A percentile compares a stretch with the other conserved stretches of the same genome.
Evolutionary conservation across 169 alveolate genomes (phyloP).

Genomic region (Eimeria brunetti): DNA sequence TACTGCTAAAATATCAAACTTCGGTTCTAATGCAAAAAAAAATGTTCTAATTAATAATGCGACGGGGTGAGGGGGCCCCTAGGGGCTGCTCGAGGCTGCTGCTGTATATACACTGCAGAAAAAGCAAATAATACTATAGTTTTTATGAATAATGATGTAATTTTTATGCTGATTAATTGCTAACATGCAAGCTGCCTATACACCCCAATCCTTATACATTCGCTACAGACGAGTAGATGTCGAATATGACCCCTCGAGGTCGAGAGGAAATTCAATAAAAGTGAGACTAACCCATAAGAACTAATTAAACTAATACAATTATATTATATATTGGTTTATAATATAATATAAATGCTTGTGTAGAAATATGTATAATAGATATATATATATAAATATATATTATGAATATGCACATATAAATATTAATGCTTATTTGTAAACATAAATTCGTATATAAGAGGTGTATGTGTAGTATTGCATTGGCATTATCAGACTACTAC

Average conservation of each 20-base stretch:
- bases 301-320: neutral
- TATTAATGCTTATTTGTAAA: neutral
- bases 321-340: neutral
- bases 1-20: conserved; percentile 26
- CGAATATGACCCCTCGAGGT: neutral
- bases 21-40: conserved; percentile 47
- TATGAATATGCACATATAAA: neutral
- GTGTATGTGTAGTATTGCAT: too few relatives aligned
- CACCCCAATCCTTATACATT: neutral
- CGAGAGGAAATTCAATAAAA: neutral
- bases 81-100: neutral
- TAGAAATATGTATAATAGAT: too few relatives aligned
- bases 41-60: conserved; percentile 71
- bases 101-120: neutral
- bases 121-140: neutral
- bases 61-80: conserved; percentile 10
- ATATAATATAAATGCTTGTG: neutral
- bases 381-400: neutral
- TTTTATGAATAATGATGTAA: too few relatives aligned
- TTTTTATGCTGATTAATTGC: neutral
- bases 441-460: neutral
- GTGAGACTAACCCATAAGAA: conserved; percentile 13
- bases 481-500: too few relatives aligned
- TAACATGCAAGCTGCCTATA: neutral
- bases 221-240: conserved; percentile 33